Evolutionary conservation across 305 asterid genomes (phyloP).

Genomic region (Euphrasia arctica): DNA sequence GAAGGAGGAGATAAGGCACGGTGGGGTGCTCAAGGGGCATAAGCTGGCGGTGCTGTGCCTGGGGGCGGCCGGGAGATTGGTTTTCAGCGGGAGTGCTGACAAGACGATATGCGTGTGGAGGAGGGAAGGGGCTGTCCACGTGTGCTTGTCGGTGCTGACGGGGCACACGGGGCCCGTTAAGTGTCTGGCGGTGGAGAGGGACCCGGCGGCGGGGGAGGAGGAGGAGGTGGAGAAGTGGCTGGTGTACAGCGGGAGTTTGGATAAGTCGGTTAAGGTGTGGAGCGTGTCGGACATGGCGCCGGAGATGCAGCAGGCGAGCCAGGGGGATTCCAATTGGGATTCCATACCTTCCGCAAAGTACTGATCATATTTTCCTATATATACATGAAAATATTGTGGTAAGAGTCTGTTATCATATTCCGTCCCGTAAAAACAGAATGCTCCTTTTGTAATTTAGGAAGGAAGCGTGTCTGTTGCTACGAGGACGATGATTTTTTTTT

Average conservation of each 20-base stretch:
- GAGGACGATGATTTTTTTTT: no score
- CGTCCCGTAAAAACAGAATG: no score
- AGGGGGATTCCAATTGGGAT: not conserved
- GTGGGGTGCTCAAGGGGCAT: constrained; percentile 80
- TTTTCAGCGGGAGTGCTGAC: constrained; percentile 84
- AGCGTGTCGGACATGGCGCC: not conserved
- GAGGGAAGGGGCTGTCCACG: constrained; percentile 40
- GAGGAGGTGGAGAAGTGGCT: constrained; percentile 35
- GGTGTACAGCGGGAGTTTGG: constrained; percentile 69
- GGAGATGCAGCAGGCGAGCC: not conserved
- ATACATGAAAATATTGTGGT: no score
- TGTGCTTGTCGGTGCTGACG: constrained; percentile 55
- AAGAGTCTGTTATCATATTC: no score
- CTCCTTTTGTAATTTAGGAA: no score
- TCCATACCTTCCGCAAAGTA: not conserved
- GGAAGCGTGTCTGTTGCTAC: no score
- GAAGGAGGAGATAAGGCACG: constrained; percentile 48
- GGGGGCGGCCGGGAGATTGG: constrained; percentile 48
- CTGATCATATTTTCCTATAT: not conserved
- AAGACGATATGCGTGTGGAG: constrained; percentile 84
- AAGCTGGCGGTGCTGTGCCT: constrained; percentile 76
- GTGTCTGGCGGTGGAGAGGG: constrained; percentile 8
- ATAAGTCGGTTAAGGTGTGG: constrained; percentile 25
- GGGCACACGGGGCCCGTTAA: constrained; percentile 1
- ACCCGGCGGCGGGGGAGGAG: not conserved